Base-by-base conservation (phyloP, 2,329 filamentous ascomycete species). In the Neurospora sp. region DNA sequence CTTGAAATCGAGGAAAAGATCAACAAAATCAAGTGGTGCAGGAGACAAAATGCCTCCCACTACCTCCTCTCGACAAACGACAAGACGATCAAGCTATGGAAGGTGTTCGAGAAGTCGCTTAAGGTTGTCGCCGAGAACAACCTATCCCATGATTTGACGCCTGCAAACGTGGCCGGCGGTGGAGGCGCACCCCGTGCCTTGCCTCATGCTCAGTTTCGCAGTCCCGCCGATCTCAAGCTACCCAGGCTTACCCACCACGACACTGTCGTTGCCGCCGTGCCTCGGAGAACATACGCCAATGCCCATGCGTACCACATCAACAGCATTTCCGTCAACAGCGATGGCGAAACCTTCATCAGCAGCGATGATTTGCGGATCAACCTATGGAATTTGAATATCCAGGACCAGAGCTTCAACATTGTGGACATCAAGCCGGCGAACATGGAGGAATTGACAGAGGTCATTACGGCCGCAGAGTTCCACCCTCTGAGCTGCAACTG, bases 11-110 rank as follows among this genome's bases (percentile, higher is more conserved):
- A 99, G 86, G 96, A 99, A 83, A 99, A 99, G 85, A 99, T 99
- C 87, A 99, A 99, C 87, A 99, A 99, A 86, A 99, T 99, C 84
- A 99, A 98, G 82, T 99, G 96, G 96, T 99, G 96, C 82, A 90
- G 92, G 79, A 91, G 96, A 82, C 95, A 98, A 83, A 99, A 99
- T 85, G 92, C 95, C 72, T 98, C 96, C 70, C 96, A 99, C 84
- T 99, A 97, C 81, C 89, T 99, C 68, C 89, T 99, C 70, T 98
- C 96, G 62, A 99, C 96, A 76, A 99, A 99, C 80, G 96, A 99
- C 85, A 99, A 99, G 86, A 99, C 96, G 58, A 99, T 99, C 87
- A 99, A 99, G 85, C 86, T 99, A 75, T 99, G 96, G 96, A 99
- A 99, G 82, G 95, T 99, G 68, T 99, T 98, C 78, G 96, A 99